These are phyloP conservation scores for Keqinozyma sinolaborantium DNA, from an alignment of 1,139 yeast genomes.

Conservation along the genomic window DNA sequence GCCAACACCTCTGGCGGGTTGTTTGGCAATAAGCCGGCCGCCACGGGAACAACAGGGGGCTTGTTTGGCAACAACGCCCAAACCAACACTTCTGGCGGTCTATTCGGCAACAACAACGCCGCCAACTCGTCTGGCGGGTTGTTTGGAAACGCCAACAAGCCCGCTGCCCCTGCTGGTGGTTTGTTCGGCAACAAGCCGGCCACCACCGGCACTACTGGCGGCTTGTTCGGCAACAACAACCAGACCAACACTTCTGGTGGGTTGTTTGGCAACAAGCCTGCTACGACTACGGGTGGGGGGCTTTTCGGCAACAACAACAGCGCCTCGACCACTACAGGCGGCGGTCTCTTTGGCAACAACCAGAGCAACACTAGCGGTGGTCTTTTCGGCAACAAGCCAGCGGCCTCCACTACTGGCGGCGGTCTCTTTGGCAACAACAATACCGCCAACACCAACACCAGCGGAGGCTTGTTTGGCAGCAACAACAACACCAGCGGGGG, in stretches of 20 bases:
- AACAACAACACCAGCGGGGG: constrained; percentile 12
- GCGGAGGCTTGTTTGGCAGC: constrained; percentile 6
- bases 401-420: constrained; percentile 15
- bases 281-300: constrained; percentile 13
- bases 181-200: constrained; percentile 25
- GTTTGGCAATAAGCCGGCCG: constrained; percentile 8
- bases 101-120: constrained; percentile 5
- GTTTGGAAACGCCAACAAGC: constrained; percentile 17
- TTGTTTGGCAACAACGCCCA: constrained; percentile 12
- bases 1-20: constrained; percentile 4
- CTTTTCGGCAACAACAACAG: constrained; percentile 16
- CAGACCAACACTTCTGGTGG: constrained; percentile 8
- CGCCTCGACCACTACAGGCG: constrained; percentile 6
- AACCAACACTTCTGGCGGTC: constrained; percentile 12
- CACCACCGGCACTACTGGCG: constrained; percentile 12
- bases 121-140: constrained; percentile 9
- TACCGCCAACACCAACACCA: constrained; percentile 6
- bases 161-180: constrained; percentile 18
- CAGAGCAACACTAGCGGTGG: constrained; percentile 17
- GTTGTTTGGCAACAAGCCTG: constrained; percentile 6
- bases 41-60: constrained; percentile 13
- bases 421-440: constrained; percentile 21
- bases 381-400: constrained; percentile 16
- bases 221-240: constrained; percentile 22
- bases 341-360: constrained; percentile 5